A percentile compares a stretch with the other conserved stretches of the same genome.
These are phyloP conservation scores for Acacia acuminata DNA, from an alignment of 306 rosid genomes.

Conservation along the genomic window DNA sequence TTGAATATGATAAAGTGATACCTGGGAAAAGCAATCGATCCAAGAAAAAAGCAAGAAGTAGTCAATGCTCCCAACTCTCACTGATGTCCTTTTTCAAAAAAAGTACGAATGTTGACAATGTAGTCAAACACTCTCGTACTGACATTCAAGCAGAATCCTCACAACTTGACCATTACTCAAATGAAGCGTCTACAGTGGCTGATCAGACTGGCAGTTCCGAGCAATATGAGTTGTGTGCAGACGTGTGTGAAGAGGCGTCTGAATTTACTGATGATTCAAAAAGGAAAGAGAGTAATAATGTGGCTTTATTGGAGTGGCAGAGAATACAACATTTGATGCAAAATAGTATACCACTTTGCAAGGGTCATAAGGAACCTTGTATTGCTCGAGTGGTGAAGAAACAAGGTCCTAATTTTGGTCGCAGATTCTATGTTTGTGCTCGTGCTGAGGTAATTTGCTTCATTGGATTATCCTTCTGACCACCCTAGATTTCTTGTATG, in stretches of 20 bases:
- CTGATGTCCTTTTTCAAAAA: slow-evolving; percentile 9
- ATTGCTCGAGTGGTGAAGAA: slow-evolving; percentile 87
- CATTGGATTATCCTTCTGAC: not conserved
- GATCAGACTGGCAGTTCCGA: slow-evolving; percentile 37
- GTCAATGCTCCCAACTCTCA: slow-evolving; percentile 10
- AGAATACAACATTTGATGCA: slow-evolving; percentile 90
- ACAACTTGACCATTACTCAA: slow-evolving; percentile 39
- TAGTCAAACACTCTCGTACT: not conserved
- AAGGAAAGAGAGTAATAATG: slow-evolving; percentile 56
- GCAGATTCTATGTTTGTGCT: slow-evolving; percentile 71
- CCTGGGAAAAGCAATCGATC: slow-evolving; percentile 30
- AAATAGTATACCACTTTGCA: slow-evolving; percentile 88
- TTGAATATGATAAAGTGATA: slow-evolving; percentile 30
- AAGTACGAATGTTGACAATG: not conserved
- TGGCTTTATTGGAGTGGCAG: slow-evolving; percentile 81
- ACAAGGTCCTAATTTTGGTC: slow-evolving; percentile 83
- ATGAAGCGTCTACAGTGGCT: slow-evolving; percentile 41
- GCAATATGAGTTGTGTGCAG: slow-evolving; percentile 39
- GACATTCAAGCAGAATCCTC: slow-evolving; percentile 39
- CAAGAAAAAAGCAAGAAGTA: slow-evolving; percentile 64
- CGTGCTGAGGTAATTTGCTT: slow-evolving; percentile 18
- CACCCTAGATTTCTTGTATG: slow-evolving; percentile 1
- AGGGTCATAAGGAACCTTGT: slow-evolving; percentile 82
- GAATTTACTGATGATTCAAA: slow-evolving; percentile 37
- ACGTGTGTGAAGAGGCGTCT: slow-evolving; percentile 41